Evolutionary conservation across 148 eudicot species (phyloP), one percentile per base, ranked within the genome.

Genomic region (Selenicereus undatus): DNA sequence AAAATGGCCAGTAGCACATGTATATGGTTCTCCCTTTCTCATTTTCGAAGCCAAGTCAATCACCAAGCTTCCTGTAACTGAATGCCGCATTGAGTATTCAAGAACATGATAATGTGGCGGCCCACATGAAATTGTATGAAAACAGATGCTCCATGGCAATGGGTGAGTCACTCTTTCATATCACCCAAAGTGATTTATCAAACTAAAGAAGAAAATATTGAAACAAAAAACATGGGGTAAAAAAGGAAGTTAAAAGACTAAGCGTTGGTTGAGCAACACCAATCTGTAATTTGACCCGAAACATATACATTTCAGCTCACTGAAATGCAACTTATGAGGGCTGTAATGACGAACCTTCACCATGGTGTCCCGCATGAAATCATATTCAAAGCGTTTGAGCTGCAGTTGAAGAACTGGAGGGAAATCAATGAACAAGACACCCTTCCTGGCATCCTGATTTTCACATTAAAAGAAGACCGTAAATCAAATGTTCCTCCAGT

Each of bases 291-390:
- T 39, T 24, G 48, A 73, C 1, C 30, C 54, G 21, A 64, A 64
- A 64, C 11, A 74, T 13, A 2, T 26, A 1, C 5, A 36, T 24
- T 48, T 76, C 70, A 71, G 71, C 29, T 71, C 11, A 36, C 36
- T 14, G 45, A 73, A 50, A 84, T 9, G 14, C 52, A 74, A 45
- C 26, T 48, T 16, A 77, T 20, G n/a, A 76, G 74, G 65, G 71
- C 26, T 32, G 51, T 70, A 35, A 42, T 39, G 30, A 88, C 80
- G 45, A 74, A 88, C 98, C 97, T 95, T 95, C 76, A 93, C 97
- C 98, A 93, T 93, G 36, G 93, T 92, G 78, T 93, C 97, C 79
- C 97, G 89, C 89, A 90, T 88, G 80, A 91, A 93, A 87, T 95
- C 98, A 86, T 95, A 93, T 81, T 95, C 97, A 83, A 95, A 95